Evolutionary conservation across 2,329 filamentous ascomycete species (phyloP).

Genomic region (Alternaria postmessia): DNA sequence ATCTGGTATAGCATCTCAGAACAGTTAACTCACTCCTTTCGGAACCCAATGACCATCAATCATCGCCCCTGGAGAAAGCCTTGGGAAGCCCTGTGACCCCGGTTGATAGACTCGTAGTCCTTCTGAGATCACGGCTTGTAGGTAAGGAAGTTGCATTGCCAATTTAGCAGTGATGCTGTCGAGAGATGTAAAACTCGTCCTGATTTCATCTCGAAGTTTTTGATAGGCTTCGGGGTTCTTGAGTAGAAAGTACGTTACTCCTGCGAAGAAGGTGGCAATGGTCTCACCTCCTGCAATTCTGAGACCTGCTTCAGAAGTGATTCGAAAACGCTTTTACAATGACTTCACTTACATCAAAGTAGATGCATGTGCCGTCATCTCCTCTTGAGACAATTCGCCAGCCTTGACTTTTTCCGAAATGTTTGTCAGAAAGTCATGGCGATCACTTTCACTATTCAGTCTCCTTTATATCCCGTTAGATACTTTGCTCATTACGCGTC

Average conservation of each 20-base stretch:
- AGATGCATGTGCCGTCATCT: conserved; percentile 3
- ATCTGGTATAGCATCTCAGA: neutral
- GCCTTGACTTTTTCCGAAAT: neutral
- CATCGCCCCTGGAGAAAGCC: neutral
- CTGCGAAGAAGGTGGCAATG: neutral
- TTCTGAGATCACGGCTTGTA: neutral
- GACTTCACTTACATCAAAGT: neutral
- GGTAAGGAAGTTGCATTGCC: neutral
- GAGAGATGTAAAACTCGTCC: neutral
- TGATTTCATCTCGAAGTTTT: neutral
- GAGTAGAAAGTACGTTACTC: neutral
- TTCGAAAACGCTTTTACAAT: neutral
- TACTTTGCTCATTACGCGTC: rapidly evolving
- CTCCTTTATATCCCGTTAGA: neutral
- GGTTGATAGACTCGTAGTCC: neutral
- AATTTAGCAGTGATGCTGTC: neutral
- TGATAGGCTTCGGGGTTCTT: neutral
- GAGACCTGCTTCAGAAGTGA: neutral
- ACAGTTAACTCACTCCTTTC: neutral
- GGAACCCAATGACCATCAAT: neutral
- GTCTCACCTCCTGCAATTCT: neutral
- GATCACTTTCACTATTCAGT: neutral
- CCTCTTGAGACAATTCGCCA: neutral
- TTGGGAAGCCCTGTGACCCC: conserved; percentile 1
- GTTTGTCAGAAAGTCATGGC: conserved; percentile 1